These are phyloP conservation scores for Coemansia pectinata DNA, from an alignment of 192 early-diverging fungal genomes.

Conservation along the genomic window DNA sequence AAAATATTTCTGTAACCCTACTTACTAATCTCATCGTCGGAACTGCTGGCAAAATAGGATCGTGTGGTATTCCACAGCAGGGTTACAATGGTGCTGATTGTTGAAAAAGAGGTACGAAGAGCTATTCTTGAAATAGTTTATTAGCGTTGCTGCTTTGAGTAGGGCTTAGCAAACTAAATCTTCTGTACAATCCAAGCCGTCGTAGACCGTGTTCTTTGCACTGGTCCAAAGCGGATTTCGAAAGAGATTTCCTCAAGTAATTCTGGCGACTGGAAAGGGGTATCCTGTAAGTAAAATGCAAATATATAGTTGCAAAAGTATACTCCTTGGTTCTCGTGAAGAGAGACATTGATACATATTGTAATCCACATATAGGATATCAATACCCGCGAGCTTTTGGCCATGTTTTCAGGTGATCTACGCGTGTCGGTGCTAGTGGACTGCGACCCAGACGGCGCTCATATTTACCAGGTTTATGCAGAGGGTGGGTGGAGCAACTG, in stretches of 20 bases:
- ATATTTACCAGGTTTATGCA: conserved; percentile 43
- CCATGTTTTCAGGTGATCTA: conserved; percentile 1
- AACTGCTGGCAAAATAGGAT: conserved; percentile 11
- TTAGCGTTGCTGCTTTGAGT: neutral
- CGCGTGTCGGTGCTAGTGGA: conserved; percentile 33
- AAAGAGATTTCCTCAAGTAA: conserved; percentile 17
- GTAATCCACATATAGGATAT: conserved; percentile 26
- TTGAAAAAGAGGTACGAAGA: conserved; percentile 45
- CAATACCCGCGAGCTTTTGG: conserved; percentile 40
- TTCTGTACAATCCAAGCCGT: neutral
- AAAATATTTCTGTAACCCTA: neutral
- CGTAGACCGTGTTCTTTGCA: conserved; percentile 43
- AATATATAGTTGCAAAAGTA: neutral
- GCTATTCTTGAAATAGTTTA: neutral
- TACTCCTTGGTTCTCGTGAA: neutral
- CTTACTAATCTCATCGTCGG: neutral
- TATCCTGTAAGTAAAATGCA: conserved; percentile 37
- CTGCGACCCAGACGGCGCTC: conserved; percentile 47
- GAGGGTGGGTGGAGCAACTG: conserved; percentile 25
- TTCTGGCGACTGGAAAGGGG: conserved; percentile 42
- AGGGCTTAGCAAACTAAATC: neutral
- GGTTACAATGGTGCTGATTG: conserved; percentile 16
- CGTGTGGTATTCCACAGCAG: neutral
- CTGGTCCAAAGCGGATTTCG: conserved; percentile 39
- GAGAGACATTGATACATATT: neutral